Conservation (phyloP, 805 yeast species). For the Candida alai region DNA sequence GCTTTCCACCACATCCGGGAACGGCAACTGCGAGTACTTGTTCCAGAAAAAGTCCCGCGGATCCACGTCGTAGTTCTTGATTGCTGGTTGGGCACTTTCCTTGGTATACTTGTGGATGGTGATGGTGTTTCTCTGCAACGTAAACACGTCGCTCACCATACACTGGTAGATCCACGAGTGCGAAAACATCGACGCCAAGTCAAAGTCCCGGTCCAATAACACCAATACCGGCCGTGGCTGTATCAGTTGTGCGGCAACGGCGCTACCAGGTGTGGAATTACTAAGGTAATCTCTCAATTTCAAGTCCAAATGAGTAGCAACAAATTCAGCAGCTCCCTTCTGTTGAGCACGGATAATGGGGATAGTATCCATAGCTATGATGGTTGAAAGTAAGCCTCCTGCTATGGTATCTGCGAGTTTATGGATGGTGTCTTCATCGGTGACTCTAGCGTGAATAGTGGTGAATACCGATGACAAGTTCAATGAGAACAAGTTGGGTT, state of each 20-base stretch:
- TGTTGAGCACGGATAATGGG: conserved; percentile 90
- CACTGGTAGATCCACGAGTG: conserved; percentile 99
- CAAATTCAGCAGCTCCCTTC: conserved; percentile 94
- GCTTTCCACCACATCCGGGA: conserved; percentile 98
- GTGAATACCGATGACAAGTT: conserved; percentile 66
- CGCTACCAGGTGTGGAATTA: conserved; percentile 52
- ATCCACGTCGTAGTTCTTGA: conserved; percentile 77
- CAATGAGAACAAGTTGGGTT: conserved; percentile 82
- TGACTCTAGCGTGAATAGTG: conserved; percentile 62
- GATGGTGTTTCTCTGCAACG: conserved; percentile 77
- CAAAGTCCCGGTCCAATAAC: conserved; percentile 82
- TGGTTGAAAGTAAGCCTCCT: conserved; percentile 72
- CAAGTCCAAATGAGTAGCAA: conserved; percentile 82
- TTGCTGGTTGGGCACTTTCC: conserved; percentile 27
- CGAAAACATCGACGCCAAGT: conserved; percentile 87
- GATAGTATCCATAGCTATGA: conserved; percentile 72
- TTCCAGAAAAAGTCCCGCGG: conserved; percentile 93
- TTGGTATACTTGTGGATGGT: conserved; percentile 43
- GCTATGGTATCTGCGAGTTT: conserved; percentile 66
- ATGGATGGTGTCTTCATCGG: conserved; percentile 74
- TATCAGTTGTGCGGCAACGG: conserved; percentile 17
- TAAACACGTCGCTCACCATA: conserved; percentile 89
- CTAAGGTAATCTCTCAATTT: conserved; percentile 81
- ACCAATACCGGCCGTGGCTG: conserved; percentile 72
- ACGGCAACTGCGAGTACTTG: conserved; percentile 79